Base-by-base conservation (phyloP, 768 basidiomycete species). In the Suillus alpinus region DNA sequence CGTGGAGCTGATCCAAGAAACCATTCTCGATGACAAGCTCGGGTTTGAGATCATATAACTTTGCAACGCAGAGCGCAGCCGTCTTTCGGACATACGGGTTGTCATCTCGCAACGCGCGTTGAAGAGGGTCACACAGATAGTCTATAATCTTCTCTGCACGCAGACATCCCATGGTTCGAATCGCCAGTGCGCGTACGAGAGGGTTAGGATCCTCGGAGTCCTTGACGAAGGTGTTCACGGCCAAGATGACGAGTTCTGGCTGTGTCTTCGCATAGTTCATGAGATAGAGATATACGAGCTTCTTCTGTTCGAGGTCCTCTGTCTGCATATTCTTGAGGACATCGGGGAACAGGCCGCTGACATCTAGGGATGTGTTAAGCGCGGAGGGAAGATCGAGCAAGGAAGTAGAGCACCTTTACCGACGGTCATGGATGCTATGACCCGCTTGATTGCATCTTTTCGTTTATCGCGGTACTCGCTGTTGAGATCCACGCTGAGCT, bases 251-350 rank as follows among this genome's bases (percentile, higher is more conserved):
- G 63, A 98, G 91, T 71, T 99, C 97, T 0, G 97, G 97, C 71
- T 99, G 97, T 0, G 96, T 95, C 73, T 97, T 97, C 37, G 96
- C 96, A 66, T 98, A 99, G 80, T 99, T 99, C 92, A 98, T 98
- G 61, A 99, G 87, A 75, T 98, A 98, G 26, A 97, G 85, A 69
- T 97, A 98, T n/a, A 98, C 97, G 37, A 99, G 90, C 77, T 99
- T 98, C 86, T 98, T 99, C 79, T 98, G 97, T 75, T 99, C 97
- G 58, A 99, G 85, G 74, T 98, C 96, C 56, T 99, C 96, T 29
- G 97, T 98, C 78, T 98, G 96, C 95, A 95, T 97, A 77, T 98
- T 98, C 83, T 97, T 97, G 70, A 99, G 87, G 34, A 98, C 96
- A 76, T 98, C 94, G 8, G 96, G 95, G 72, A 98, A 98, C 66